Base-by-base conservation (phyloP, 176 grass and related monocot species). In the Bonia amplexicaulis region DNA sequence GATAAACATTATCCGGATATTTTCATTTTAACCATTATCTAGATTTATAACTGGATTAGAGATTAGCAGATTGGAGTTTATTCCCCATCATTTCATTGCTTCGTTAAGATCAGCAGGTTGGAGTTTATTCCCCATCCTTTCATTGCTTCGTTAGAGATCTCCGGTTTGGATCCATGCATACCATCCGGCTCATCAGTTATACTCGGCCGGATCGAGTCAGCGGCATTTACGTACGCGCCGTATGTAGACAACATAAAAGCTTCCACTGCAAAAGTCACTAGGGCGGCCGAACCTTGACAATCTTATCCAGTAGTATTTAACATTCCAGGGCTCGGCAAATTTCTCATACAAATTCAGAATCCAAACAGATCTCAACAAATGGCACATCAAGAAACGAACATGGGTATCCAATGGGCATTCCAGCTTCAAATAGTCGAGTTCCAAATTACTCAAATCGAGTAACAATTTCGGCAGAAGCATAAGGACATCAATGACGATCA, bases 371-470 rank as follows among this genome's bases (percentile, higher is more conserved):
- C 3, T 20, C 48, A 57, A 25, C 60, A 78, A 40, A 58, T 65
- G 65, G 60, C 61, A 47, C 49, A 45, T 2, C 25, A 73, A 33
- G 0, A 55, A 58, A 35, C 3, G 19, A 82, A 76, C 11, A 66
- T n/a, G 26, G n/a, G 12, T 13, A 39, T 2, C 14, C 1, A 8
- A 74, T 14, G 8, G 48, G 27, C 58, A 81, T 77, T 46, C 13
- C 45, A 70, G 33, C 58, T 83, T 41, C 39, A 27, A 73, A 65
- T 42, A 27, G 20, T 29, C 39, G 20, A 82, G 59, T 61, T 66
- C 63, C 73, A 79, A 72, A 79, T 17, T 79, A 74, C 60, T 53
- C 60, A 39, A 73, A 66, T 77, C 6, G 71, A 80, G 41, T 19
- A 46, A 53, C 61, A 59, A 16, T 69, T 52, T 87, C 39, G 20